Conservation (phyloP, 306 rosid genomes). For the Lathyrus tuberosus region DNA sequence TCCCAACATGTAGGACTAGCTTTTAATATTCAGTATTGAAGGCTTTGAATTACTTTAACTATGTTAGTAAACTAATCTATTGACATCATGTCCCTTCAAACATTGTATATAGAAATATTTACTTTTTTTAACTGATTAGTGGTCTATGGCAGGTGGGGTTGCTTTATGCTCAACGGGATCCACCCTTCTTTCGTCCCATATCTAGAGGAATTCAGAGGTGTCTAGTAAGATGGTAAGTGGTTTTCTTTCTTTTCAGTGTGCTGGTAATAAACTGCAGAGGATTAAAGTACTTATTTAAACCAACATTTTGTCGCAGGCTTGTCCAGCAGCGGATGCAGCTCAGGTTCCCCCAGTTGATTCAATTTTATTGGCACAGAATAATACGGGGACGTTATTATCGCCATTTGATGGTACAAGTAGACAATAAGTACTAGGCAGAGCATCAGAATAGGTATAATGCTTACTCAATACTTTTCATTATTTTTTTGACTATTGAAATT, state of each 20-base stretch:
- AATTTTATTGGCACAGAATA: slow-evolving; percentile 73
- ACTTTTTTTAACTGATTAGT: slow-evolving; percentile 18
- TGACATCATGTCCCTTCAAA: neutral
- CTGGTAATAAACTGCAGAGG: slow-evolving; percentile 10
- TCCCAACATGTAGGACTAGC: neutral
- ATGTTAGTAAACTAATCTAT: neutral
- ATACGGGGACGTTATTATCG: slow-evolving; percentile 93
- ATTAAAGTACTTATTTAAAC: slow-evolving; percentile 9
- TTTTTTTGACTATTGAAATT: slow-evolving; percentile 1
- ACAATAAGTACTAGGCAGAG: slow-evolving; percentile 75
- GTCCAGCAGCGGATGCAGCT: slow-evolving; percentile 82
- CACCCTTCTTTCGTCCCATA: slow-evolving; percentile 85
- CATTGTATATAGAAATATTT: neutral
- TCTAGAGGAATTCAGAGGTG: slow-evolving; percentile 91
- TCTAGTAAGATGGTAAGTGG: slow-evolving; percentile 86
- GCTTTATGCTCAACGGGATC: slow-evolving; percentile 88
- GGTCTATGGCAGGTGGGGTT: slow-evolving; percentile 69
- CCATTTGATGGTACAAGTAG: slow-evolving; percentile 82
- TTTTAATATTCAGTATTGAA: neutral
- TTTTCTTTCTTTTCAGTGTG: slow-evolving; percentile 30
- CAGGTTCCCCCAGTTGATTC: slow-evolving; percentile 46
- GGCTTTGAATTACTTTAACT: neutral
- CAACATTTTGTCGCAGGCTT: slow-evolving; percentile 60
- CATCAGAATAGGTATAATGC: slow-evolving; percentile 44
- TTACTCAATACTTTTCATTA: slow-evolving; percentile 19